Conservation (phyloP, 176 grass and related monocot species). For the Aegilops sharonensis region DNA sequence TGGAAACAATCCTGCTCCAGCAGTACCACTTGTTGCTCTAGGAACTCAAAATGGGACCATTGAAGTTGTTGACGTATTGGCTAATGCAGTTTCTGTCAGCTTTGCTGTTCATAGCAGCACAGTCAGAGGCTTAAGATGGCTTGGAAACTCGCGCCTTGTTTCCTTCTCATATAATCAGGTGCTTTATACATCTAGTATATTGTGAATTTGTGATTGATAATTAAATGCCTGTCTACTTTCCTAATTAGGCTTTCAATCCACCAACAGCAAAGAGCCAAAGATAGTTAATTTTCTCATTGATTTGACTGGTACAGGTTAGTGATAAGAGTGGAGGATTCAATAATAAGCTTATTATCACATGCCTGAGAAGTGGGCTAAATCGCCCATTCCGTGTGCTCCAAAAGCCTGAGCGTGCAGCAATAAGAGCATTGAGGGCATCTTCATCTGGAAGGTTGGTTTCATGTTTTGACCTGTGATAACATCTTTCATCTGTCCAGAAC, state of each 20-base stretch:
- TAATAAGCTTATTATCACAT: conserved; percentile 90
- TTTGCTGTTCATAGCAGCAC: conserved; percentile 82
- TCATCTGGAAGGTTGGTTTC: conserved; percentile 87
- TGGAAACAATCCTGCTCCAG: conserved; percentile 97
- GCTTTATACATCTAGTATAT: conserved; percentile 23
- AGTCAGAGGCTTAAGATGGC: conserved; percentile 91
- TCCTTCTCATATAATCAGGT: conserved; percentile 97
- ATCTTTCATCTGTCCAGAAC: not conserved
- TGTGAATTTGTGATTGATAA: conserved; percentile 30
- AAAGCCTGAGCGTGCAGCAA: conserved; percentile 95
- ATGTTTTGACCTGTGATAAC: conserved; percentile 16
- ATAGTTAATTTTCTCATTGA: conserved; percentile 25
- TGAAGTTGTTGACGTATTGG: conserved; percentile 84
- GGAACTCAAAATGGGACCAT: conserved; percentile 91
- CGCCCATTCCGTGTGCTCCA: conserved; percentile 84
- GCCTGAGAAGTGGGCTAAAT: conserved; percentile 98
- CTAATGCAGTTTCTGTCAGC: conserved; percentile 82
- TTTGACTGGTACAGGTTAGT: conserved; percentile 61
- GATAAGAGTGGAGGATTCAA: conserved; percentile 92
- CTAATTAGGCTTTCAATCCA: not conserved
- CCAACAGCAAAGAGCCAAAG: not conserved
- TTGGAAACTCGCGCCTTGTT: conserved; percentile 96
- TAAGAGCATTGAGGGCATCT: conserved; percentile 93
- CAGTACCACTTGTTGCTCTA: conserved; percentile 92
- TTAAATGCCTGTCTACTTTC: conserved; percentile 18